Conservation (phyloP, 1,139 yeast genomes). For the Hansenula anomala region DNA sequence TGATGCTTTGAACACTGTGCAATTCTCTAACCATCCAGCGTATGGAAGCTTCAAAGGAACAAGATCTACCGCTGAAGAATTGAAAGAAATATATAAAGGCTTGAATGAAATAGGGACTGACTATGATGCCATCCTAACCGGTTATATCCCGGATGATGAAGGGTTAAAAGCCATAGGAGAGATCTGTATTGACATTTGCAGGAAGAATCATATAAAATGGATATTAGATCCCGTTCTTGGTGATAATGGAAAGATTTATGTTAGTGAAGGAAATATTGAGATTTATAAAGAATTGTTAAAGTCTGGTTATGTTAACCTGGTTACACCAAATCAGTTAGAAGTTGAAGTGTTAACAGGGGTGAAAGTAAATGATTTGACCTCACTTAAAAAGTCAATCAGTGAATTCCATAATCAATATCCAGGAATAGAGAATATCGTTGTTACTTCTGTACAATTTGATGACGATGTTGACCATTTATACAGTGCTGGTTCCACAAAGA, state of each 20-base stretch:
- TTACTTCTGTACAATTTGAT: slow-evolving; percentile 50
- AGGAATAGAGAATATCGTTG: slow-evolving; percentile 57
- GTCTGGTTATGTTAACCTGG: slow-evolving; percentile 51
- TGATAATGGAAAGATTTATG: slow-evolving; percentile 82
- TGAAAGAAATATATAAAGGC: slow-evolving; percentile 43
- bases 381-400: slow-evolving; percentile 42
- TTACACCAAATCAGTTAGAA: slow-evolving; percentile 92
- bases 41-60: slow-evolving; percentile 55
- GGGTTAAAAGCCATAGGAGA: slow-evolving; percentile 41
- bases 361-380: slow-evolving; percentile 35
- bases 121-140: slow-evolving; percentile 64
- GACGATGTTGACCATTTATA: slow-evolving; percentile 30
- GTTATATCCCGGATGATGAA: slow-evolving; percentile 54
- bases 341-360: slow-evolving; percentile 64
- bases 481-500: slow-evolving; percentile 44
- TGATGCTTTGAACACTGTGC: slow-evolving; percentile 74
- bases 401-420: slow-evolving; percentile 44
- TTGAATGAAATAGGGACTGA: slow-evolving; percentile 34
- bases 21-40: slow-evolving; percentile 80
- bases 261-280: slow-evolving; percentile 62
- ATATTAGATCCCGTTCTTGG: slow-evolving; percentile 93
- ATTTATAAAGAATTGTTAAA: slow-evolving; percentile 55
- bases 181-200: slow-evolving; percentile 12
- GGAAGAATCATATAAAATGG: slow-evolving; percentile 32
- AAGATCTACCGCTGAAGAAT: slow-evolving; percentile 34